These are phyloP conservation scores for Panellus pusillus DNA, from an alignment of 768 basidiomycete genomes.

Conservation along the genomic window DNA sequence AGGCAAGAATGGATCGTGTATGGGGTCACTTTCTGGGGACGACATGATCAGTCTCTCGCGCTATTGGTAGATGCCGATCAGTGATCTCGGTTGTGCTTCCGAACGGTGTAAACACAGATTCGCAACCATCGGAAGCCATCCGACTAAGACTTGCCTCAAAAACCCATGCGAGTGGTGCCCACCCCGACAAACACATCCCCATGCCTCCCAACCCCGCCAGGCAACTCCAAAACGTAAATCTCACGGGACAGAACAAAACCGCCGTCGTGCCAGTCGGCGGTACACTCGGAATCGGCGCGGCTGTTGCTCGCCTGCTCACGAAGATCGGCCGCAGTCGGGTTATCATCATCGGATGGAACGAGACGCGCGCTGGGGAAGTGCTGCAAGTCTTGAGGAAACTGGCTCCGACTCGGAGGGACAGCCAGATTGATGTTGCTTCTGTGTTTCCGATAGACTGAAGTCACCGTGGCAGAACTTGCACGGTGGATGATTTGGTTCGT, in stretches of 20 bases:
- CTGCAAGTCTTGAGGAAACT: not conserved
- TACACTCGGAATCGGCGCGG: constrained; percentile 1
- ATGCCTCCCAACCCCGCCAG: constrained; percentile 5
- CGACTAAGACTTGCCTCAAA: too few species aligned
- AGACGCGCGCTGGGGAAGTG: not conserved
- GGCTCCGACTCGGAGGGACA: not conserved
- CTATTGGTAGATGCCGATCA: too few species aligned
- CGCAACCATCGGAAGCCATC: too few species aligned
- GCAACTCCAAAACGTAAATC: not conserved
- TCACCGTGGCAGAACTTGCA: too few species aligned
- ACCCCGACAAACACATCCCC: too few species aligned
- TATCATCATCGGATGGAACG: not conserved
- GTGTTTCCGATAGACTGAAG: not conserved
- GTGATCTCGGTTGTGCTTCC: too few species aligned
- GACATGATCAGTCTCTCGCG: too few species aligned
- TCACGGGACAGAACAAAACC: constrained; percentile 6
- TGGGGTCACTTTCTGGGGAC: too few species aligned
- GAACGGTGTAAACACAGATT: too few species aligned
- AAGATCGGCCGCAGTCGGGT: constrained; percentile 3
- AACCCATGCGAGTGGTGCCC: too few species aligned
- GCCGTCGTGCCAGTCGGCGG: constrained; percentile 9
- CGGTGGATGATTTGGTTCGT: too few species aligned
- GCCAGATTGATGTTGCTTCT: not conserved
- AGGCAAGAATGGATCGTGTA: too few species aligned
- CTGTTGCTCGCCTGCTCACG: constrained; percentile 5